Percentiles rank a stretch among this genome's conserved stretches.
These are phyloP conservation scores for Cucurbita moschata DNA, from an alignment of 306 rosid genomes.

Conservation along the genomic window DNA sequence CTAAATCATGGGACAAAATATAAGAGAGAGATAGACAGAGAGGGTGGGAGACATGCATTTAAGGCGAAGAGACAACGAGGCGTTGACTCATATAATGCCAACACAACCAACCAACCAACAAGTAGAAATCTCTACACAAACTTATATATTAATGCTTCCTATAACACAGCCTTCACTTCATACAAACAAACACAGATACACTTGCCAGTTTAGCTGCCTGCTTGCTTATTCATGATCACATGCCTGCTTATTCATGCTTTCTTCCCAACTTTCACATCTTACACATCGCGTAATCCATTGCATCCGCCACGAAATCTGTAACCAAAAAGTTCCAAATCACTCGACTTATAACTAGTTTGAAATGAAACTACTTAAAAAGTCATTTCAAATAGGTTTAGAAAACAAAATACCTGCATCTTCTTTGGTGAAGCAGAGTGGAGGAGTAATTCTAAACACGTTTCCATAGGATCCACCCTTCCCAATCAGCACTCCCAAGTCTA, in stretches of 20 bases:
- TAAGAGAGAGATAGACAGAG: too few relatives aligned
- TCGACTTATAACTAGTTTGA: background rate
- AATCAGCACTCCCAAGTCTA: slow-evolving; percentile 70
- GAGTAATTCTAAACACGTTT: slow-evolving; percentile 86
- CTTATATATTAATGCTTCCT: slow-evolving; percentile 10
- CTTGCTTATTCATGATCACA: slow-evolving; percentile 8
- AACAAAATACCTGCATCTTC: slow-evolving; percentile 66
- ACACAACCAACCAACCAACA: slow-evolving; percentile 10
- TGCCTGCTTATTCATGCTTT: background rate
- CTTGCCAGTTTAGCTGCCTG: slow-evolving; percentile 2
- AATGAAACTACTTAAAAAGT: too few relatives aligned
- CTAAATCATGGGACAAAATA: too few relatives aligned
- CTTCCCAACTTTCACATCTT: slow-evolving; percentile 30
- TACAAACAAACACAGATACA: background rate
- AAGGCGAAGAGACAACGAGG: slow-evolving; percentile 39
- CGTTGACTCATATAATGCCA: slow-evolving; percentile 38
- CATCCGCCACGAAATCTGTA: slow-evolving; percentile 74
- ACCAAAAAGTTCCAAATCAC: background rate
- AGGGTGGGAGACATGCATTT: too few relatives aligned
- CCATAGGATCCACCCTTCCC: slow-evolving; percentile 88
- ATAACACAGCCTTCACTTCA: slow-evolving; percentile 9
- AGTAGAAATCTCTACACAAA: slow-evolving; percentile 3
- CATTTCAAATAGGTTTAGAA: too few relatives aligned
- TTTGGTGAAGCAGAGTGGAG: slow-evolving; percentile 78
- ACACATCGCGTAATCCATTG: slow-evolving; percentile 57